These are phyloP conservation scores for Phaeodactylum tricornutum DNA, from an alignment of 108 stramenopile genomes.

Conservation along the genomic window DNA sequence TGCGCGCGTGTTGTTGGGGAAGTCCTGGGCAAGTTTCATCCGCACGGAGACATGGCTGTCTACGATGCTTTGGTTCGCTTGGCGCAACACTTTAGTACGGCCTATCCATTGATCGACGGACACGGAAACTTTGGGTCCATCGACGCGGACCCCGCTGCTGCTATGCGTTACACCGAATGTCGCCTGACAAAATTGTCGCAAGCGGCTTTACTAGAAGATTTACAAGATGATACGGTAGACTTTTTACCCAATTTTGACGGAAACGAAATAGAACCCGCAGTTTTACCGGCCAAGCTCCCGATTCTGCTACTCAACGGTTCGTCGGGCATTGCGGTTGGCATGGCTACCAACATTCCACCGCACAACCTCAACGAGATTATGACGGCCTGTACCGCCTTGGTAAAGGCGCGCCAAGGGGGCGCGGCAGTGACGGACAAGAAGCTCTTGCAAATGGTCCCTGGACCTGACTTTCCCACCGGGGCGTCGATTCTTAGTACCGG, in stretches of 20 bases:
- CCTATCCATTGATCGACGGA: conserved; percentile 81
- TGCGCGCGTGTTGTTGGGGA: conserved; percentile 97
- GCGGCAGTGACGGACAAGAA: conserved; percentile 43
- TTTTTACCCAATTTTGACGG: conserved; percentile 91
- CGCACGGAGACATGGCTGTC: conserved; percentile 88
- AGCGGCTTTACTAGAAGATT: conserved; percentile 74
- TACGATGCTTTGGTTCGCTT: conserved; percentile 95
- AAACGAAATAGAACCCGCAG: conserved; percentile 86
- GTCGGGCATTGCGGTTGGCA: conserved; percentile 91
- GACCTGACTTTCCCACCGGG: conserved; percentile 95
- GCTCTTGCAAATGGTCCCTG: conserved; percentile 73
- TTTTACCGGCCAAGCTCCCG: conserved; percentile 87
- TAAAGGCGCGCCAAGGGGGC: conserved; percentile 20
- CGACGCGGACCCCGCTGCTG: conserved; percentile 94
- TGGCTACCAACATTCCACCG: conserved; percentile 97
- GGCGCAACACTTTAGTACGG: conserved; percentile 88
- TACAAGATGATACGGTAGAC: conserved; percentile 75
- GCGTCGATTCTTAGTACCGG: conserved; percentile 75
- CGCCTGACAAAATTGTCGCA: conserved; percentile 64
- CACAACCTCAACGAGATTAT: conserved; percentile 92
- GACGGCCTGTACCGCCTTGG: conserved; percentile 64
- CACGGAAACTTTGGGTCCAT: conserved; percentile 95
- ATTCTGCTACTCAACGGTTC: conserved; percentile 89
- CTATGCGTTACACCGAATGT: conserved; percentile 97
- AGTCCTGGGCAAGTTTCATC: conserved; percentile 89